Evolutionary conservation across 371 early-diverging fungal species (phyloP), one percentile per base, ranked within the genome.

Genomic region (Sporodiniella umbellata): DNA sequence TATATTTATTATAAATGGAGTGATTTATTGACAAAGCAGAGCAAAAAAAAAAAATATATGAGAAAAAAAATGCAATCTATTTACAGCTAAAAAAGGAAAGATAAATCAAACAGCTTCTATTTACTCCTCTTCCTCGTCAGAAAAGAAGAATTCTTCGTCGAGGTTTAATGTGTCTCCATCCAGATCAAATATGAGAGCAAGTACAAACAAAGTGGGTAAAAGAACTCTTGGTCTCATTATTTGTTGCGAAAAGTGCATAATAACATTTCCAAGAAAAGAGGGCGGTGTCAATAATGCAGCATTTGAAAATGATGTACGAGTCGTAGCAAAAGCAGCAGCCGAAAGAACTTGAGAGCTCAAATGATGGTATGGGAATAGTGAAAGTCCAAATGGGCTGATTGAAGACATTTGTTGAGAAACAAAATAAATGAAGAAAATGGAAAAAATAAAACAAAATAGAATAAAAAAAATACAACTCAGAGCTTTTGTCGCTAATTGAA

Each of bases 141-240:
- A 8, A 8, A 22, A n/a, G 23, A 2, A 7, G 26, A 26, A 17
- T 19, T 59, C 59, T 8, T 71, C 75, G 19, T 75, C 75, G 10
- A 75, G 19, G 40, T 75, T 69, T 43, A 75, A 58, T 21, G 60
- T 54, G 15, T 48, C 49, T 33, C 66, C 72, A 18, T 73, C 70
- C 12, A 75, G 51, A 58, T 75, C 75, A 50, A 75, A 75, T 11
- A 75, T 43, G 8, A 75, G 37, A 4, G 71, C 67, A 30, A 69
- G 64, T 21, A 69, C 53, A 25, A 69, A 54, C 1, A 75, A 55
- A 62, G 69, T 64, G 15, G 69, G 69, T 14, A 69, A 37, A 18
- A 75, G 33, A 5, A 75, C 55, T 25, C 55, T 58, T 3, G 71
- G 75, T 24, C 58, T 60, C 56, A 75, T 56, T 3, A 75, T 58